A percentile compares a stretch with the other conserved stretches of the same genome.
phyloP scores from a whole-genome alignment of 1,284 basidiomycete genomes.

The Neonothopanus nambi region DNA sequence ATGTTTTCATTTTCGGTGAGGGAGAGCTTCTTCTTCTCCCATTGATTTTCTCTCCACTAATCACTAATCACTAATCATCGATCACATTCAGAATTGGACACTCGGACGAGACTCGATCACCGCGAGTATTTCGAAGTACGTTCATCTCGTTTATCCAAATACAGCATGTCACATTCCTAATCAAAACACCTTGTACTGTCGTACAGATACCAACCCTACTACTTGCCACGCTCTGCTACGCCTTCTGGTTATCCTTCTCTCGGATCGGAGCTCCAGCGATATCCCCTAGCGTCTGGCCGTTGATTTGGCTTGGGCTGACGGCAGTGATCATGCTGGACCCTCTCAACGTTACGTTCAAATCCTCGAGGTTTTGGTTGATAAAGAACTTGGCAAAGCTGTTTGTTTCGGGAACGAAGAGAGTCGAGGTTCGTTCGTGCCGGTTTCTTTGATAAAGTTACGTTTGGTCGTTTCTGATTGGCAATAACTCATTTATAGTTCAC shows the following conservation, averaged over 20 bases:
- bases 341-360: slow-evolving; percentile 63
- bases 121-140: slow-evolving; percentile 80
- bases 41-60: no score
- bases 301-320: slow-evolving; percentile 79
- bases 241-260: slow-evolving; percentile 85
- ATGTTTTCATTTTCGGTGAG: slow-evolving; percentile 87
- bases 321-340: slow-evolving; percentile 74
- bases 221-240: slow-evolving; percentile 74
- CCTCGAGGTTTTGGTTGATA: slow-evolving; percentile 81
- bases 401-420: slow-evolving; percentile 69
- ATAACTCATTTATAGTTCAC: slow-evolving; percentile 53
- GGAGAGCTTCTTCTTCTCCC: not conserved
- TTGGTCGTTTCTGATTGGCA: not conserved
- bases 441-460: no score
- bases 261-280: slow-evolving; percentile 53
- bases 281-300: slow-evolving; percentile 73
- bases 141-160: not conserved
- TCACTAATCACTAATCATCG: no score
- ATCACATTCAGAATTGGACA: slow-evolving; percentile 64
- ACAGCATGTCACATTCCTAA: not conserved
- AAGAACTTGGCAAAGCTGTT: slow-evolving; percentile 62
- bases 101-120: slow-evolving; percentile 75
- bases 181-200: not conserved
- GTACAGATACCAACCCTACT: slow-evolving; percentile 77
- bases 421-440: slow-evolving; percentile 81